Percentiles rank a stretch among this genome's conserved stretches.
phyloP scores from a whole-genome alignment of 164 flowering plant species.

The Piper longum region DNA sequence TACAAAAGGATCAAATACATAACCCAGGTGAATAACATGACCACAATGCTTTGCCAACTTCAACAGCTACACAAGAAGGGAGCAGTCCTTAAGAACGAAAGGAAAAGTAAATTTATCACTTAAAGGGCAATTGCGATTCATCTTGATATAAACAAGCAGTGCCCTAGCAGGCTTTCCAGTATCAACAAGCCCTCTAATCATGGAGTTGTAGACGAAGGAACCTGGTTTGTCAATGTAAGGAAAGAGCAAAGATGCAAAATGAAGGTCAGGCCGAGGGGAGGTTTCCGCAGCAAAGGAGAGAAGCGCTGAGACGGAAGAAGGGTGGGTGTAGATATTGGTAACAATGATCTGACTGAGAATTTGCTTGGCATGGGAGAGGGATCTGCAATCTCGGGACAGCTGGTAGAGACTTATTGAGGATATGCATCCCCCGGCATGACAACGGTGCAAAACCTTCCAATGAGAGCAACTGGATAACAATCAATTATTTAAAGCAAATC shows the following conservation, averaged over 20 bases:
- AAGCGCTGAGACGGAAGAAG: conserved; percentile 9
- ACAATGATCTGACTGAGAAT: conserved; percentile 10
- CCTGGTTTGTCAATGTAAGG: conserved; percentile 8
- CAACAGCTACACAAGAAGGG: conserved; percentile 4
- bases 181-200: conserved; percentile 9
- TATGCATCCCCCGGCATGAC: background rate
- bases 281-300: conserved; percentile 10
- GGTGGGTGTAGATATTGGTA: conserved; percentile 5
- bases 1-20: conserved; percentile 13
- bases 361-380: conserved; percentile 10
- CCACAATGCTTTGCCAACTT: conserved; percentile 14
- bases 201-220: conserved; percentile 7
- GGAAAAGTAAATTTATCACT: conserved; percentile 21
- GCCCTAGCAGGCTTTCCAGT: conserved; percentile 5
- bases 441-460: background rate
- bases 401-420: conserved; percentile 1
- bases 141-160: conserved; percentile 7
- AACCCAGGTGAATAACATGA: conserved; percentile 20
- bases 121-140: conserved; percentile 6
- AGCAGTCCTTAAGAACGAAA: conserved; percentile 22
- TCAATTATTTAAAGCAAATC: background rate
- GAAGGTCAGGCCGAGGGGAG: conserved; percentile 9
- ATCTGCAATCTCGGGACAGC: conserved; percentile 10
- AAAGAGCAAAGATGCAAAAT: conserved; percentile 11
- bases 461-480: background rate